These are phyloP conservation scores for Syzygium malaccense DNA, from an alignment of 441 rosid species.

Conservation along the genomic window DNA sequence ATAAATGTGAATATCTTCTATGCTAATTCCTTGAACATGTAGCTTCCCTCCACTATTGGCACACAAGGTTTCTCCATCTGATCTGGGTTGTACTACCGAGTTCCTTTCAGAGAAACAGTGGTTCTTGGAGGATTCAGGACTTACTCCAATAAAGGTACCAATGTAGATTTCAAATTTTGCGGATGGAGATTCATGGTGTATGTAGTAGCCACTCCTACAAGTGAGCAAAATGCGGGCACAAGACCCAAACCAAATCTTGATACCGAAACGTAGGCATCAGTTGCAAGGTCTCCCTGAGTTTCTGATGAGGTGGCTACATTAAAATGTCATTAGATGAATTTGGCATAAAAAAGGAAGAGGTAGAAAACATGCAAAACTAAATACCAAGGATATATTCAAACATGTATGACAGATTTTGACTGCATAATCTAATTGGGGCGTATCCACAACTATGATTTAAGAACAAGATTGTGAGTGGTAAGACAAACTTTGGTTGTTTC, in stretches of 20 bases:
- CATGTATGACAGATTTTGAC: not conserved
- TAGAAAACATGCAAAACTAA: not conserved
- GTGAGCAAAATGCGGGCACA: slow-evolving; percentile 77
- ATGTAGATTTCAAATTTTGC: slow-evolving; percentile 34
- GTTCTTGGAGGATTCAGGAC: not conserved
- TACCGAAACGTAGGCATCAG: slow-evolving; percentile 36
- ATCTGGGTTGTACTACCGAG: not conserved
- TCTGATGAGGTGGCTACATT: slow-evolving; percentile 42
- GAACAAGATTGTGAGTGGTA: not conserved
- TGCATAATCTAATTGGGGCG: not conserved
- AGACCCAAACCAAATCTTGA: slow-evolving; percentile 87
- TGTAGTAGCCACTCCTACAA: slow-evolving; percentile 58
- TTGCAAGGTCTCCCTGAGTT: slow-evolving; percentile 18
- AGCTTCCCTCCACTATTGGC: not conserved
- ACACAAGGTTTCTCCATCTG: not conserved
- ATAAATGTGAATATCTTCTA: not conserved
- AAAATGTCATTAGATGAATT: not conserved
- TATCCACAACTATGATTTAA: not conserved
- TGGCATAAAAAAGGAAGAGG: not conserved
- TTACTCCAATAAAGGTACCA: slow-evolving; percentile 57
- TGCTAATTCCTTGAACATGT: not conserved
- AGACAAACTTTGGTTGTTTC: not conserved
- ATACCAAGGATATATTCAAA: not conserved
- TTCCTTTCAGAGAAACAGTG: not conserved
- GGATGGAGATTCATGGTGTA: slow-evolving; percentile 62